Evolutionary conservation across 2,329 filamentous ascomycete species (phyloP), one percentile per base, ranked within the genome.

Genomic region (Phialophora verrucosa): DNA sequence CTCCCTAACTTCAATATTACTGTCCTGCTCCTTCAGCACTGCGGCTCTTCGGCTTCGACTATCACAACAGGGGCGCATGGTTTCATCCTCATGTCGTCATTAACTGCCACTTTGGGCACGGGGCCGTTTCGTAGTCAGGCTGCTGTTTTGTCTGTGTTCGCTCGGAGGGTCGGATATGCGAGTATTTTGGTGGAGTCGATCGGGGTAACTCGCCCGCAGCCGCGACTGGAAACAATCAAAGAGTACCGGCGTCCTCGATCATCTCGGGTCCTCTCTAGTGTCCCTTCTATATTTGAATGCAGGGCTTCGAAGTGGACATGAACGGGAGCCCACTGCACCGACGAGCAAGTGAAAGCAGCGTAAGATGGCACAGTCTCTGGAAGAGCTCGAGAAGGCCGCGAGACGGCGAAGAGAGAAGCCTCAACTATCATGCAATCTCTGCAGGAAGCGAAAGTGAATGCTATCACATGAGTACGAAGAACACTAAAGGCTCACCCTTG

Each of bases 401-500:
- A 59, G 64, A 23, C 51, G 64, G 10, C 64, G 64, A 23, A 38
- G 64, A 53, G 53, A 66, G 44, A 66, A 66, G 55, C 64, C 64
- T 35, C 64, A 66, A 35, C 55, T 66, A 27, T 66, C 64, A 1
- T 66, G 64, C 59, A 62, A 59, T 49, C 47, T 66, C 10, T 66
- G 64, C 25, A 62, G 64, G 35, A 58, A 59, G 38, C 42, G 64
- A 35, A 66, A 66, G 64, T 66, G 59, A 57, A 59, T 44, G 20
- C 27, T 29, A 4, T 27, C 35, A 11, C 49, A 14, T 42, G 25
- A 7, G 17, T 38, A 7, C 44, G 10, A 17, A n/a, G 8, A 25
- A 14, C 4, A 8, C 8, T 17, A 62, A 44, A 14, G 20, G 20
- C 64, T 66, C 25, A 62, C 42, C 78, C 75, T 70, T 74, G 78